Evolutionary conservation across 1,284 basidiomycete species (phyloP), one percentile per base, ranked within the genome.

Genomic region (Uromyces viciae-fabae): DNA sequence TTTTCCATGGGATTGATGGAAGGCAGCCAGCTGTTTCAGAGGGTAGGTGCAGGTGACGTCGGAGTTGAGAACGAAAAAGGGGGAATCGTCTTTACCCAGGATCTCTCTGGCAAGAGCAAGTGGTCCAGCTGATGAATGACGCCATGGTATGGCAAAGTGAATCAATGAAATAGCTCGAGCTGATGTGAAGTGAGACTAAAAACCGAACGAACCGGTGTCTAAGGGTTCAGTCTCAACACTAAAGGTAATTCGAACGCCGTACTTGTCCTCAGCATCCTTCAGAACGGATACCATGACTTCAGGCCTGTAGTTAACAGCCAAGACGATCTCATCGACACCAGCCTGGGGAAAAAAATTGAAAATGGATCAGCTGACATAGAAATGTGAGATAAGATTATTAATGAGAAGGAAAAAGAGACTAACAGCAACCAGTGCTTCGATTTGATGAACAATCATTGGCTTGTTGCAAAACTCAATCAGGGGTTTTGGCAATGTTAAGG

Each of bases 61-160:
- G 56, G 88, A 88, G 86, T 89, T 89, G 84, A 89, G 86, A 72
- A 89, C 88, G 81, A 89, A 89, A 88, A 89, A 89, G 31, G 88
- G 88, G 33, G 87, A 87, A 83, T 88, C 88, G 83, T 89, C 88
- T 84, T 88, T 88, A 84, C 87, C 88, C 54, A 89, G 86, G 81
- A 88, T 87, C 43, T 88, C 87, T 28, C 86, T 85, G 9, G 88
- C 88, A 72, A 89, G 87, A 58, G 88, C 88, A 33, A 89, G 86
- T 56, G 88, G 88, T 79, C 88, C 88, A 83, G 88, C 88, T 88
- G 83, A 3, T 40, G 28, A 60, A 42, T 19, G 40, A n/a, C 71
- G 11, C 77, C 68, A 81, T 43, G 17, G 15, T n/a, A 31, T n/a
- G 25, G 17, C 5, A 22, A 3, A 28, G 54, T 40, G 31, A 1